Percentiles rank a stretch among this genome's conserved stretches.
phyloP scores from a whole-genome alignment of 2,329 filamentous ascomycete genomes.

The Akanthomyces muscarius region DNA sequence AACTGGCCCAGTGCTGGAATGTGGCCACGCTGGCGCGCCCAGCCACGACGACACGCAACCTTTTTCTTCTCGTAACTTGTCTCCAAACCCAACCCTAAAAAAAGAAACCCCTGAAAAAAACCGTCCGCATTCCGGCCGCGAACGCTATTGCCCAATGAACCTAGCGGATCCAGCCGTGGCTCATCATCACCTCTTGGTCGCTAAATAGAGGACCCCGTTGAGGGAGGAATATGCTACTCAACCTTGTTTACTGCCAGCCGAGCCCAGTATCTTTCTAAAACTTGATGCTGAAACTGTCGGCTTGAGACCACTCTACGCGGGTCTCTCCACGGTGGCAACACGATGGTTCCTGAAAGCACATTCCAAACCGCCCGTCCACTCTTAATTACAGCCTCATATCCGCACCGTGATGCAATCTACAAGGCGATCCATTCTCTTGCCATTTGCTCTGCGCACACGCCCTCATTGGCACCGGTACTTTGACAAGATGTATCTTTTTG shows the following conservation, averaged over 20 bases:
- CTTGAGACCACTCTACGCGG: constrained; percentile 5
- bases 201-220: no score
- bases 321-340: constrained; percentile 1
- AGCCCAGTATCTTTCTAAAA: no score
- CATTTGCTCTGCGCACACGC: not conserved
- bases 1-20: not conserved
- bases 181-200: no score
- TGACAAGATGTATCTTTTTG: not conserved
- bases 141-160: no score
- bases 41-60: not conserved
- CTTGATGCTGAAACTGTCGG: not conserved
- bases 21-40: not conserved
- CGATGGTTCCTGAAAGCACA: constrained; percentile 2
- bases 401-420: not conserved
- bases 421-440: constrained; percentile 1
- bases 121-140: no score
- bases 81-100: not conserved
- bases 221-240: not conserved
- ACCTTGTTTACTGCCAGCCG: not conserved
- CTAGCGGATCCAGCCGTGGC: no score
- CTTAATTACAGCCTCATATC: not conserved
- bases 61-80: not conserved
- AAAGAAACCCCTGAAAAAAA: no score
- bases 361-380: constrained; percentile 1
- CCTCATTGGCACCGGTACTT: not conserved